Conservation (phyloP, 1,284 basidiomycete species). For the Termitomyces sp. region DNA sequence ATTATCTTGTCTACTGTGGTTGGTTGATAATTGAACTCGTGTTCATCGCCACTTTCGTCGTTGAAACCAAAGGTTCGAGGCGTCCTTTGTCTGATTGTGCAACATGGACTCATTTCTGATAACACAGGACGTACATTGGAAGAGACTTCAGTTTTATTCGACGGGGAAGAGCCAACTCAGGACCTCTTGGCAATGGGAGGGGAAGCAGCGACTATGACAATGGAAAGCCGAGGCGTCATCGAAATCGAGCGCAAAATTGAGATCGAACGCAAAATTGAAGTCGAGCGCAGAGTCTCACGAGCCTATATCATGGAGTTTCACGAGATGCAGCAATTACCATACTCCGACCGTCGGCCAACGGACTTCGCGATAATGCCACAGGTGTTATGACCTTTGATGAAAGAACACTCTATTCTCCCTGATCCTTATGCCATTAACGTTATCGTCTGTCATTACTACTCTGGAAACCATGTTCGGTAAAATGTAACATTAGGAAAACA, state of each 20-base stretch:
- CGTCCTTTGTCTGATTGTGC: not conserved
- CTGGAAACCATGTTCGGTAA: not conserved
- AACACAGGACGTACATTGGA: slow-evolving; percentile 54
- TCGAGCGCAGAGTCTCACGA: slow-evolving; percentile 15
- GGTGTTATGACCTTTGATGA: slow-evolving; percentile 6
- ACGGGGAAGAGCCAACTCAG: slow-evolving; percentile 45
- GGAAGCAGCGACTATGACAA: slow-evolving; percentile 48
- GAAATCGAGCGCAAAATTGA: slow-evolving; percentile 14
- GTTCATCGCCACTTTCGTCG: slow-evolving; percentile 51
- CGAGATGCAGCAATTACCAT: slow-evolving; percentile 16
- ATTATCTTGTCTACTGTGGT: slow-evolving; percentile 59
- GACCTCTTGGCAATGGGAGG: slow-evolving; percentile 45
- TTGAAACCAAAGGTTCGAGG: slow-evolving; percentile 54
- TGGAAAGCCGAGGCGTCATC: slow-evolving; percentile 20
- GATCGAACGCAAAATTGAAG: slow-evolving; percentile 13
- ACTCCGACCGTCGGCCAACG: not conserved
- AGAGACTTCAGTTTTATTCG: slow-evolving; percentile 62
- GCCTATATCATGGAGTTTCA: slow-evolving; percentile 8
- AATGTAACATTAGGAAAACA: not conserved
- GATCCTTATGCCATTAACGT: not conserved
- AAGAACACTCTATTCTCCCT: not conserved
- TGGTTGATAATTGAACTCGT: slow-evolving; percentile 57
- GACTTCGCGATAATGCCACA: slow-evolving; percentile 5
- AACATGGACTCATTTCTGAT: not conserved
- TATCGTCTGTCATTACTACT: not conserved